These are phyloP conservation scores for Cyclotella atomus DNA, from an alignment of 108 stramenopile species.

Conservation along the genomic window DNA sequence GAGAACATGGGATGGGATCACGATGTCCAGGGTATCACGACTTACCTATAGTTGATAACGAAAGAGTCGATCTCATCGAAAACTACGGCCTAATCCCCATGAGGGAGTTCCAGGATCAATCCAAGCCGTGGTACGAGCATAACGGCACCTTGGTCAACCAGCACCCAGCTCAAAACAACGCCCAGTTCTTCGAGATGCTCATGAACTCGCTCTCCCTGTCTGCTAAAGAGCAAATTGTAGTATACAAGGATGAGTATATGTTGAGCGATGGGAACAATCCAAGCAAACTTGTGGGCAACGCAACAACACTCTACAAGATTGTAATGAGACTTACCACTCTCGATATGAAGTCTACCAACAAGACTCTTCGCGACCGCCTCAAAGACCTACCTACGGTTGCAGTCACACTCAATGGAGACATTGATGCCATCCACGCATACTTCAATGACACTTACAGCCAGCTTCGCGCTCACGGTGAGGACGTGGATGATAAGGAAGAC, in stretches of 20 bases:
- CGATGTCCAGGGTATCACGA: not conserved
- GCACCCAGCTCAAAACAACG: no score
- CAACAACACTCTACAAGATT: not conserved
- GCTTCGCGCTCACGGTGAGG: not conserved
- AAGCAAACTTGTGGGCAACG: not conserved
- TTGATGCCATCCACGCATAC: not conserved
- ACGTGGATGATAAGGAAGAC: conserved; percentile 11
- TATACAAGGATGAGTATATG: not conserved
- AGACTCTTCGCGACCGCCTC: not conserved
- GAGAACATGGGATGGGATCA: conserved; percentile 11
- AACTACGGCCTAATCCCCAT: not conserved
- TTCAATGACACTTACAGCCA: not conserved
- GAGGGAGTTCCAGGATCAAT: not conserved
- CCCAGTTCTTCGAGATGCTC: not conserved
- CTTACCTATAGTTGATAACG: not conserved
- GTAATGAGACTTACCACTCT: conserved; percentile 16
- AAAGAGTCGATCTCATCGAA: not conserved
- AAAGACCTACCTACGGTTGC: not conserved
- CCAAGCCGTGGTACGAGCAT: no score
- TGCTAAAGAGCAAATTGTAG: not conserved
- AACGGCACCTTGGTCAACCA: no score
- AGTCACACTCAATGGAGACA: not conserved
- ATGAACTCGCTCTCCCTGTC: not conserved
- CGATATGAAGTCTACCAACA: conserved; percentile 13
- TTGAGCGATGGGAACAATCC: not conserved